Conservation (phyloP, 2,329 filamentous ascomycete genomes). For the Ophiostoma piceae region DNA sequence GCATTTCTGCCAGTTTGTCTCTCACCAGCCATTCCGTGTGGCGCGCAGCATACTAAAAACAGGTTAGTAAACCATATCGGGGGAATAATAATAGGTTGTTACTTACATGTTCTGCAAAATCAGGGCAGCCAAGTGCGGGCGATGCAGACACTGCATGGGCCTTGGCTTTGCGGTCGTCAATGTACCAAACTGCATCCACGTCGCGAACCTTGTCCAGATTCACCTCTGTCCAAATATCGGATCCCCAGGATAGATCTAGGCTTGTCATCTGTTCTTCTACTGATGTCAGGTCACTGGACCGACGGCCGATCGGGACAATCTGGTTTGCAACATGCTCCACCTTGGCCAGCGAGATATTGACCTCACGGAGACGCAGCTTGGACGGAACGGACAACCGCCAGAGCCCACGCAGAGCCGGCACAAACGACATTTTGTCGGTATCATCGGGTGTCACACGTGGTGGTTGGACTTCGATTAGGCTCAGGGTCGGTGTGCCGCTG, state of each 20-base stretch:
- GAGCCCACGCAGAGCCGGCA: constrained; percentile 62
- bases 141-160: constrained; percentile 57
- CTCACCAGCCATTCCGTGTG: constrained; percentile 96
- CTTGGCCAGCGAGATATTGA: constrained; percentile 67
- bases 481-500: constrained; percentile 59
- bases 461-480: constrained; percentile 71
- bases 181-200: constrained; percentile 70
- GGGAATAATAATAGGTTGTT: background rate
- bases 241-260: constrained; percentile 68
- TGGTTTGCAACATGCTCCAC: constrained; percentile 80
- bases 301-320: constrained; percentile 32
- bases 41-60: constrained; percentile 61
- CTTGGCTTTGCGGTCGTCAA: constrained; percentile 64
- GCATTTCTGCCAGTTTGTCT: constrained; percentile 82
- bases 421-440: constrained; percentile 81
- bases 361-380: constrained; percentile 62
- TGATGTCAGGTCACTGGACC: constrained; percentile 11
- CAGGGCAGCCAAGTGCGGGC: constrained; percentile 62
- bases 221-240: constrained; percentile 73
- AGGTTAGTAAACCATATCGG: background rate
- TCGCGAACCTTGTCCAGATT: constrained; percentile 79
- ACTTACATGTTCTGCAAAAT: constrained; percentile 84
- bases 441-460: constrained; percentile 64
- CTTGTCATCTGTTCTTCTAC: constrained; percentile 58
- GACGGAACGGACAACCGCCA: constrained; percentile 60